phyloP scores from a whole-genome alignment of 352 stramenopile species.

The Globisporangium nodosum region DNA sequence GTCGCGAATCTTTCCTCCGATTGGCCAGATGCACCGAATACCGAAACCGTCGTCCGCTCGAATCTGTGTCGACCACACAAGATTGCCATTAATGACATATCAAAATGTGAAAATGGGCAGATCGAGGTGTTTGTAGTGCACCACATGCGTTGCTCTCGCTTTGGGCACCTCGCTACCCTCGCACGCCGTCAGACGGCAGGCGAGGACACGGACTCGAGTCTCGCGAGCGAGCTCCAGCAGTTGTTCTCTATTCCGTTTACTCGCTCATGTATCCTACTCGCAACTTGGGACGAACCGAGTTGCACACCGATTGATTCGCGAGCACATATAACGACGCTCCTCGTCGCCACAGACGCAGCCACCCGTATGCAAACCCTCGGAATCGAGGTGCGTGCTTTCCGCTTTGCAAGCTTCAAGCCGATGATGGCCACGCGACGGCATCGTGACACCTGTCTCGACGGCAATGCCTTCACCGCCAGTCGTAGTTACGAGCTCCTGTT shows the following conservation, averaged over 20 bases:
- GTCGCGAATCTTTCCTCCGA: conserved; percentile 10
- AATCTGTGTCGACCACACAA: background rate
- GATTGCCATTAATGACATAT: background rate
- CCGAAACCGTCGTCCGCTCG: conserved; percentile 8
- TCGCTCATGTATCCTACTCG: too few species aligned
- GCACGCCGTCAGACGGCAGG: too few species aligned
- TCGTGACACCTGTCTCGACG: background rate
- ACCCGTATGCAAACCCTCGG: background rate
- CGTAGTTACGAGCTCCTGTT: background rate
- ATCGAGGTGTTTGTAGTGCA: background rate
- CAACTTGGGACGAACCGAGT: too few species aligned
- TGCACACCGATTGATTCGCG: background rate
- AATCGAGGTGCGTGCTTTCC: background rate
- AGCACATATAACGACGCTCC: background rate
- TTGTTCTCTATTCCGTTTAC: too few species aligned
- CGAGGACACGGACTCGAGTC: too few species aligned
- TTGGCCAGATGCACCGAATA: conserved; percentile 11
- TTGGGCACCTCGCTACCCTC: too few species aligned
- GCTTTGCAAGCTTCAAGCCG: background rate
- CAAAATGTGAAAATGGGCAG: background rate
- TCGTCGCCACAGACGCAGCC: too few species aligned
- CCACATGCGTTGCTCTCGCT: background rate
- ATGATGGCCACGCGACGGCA: background rate
- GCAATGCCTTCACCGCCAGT: background rate
- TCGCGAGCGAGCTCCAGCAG: too few species aligned